A percentile compares a stretch with the other conserved stretches of the same genome.
These are phyloP conservation scores for Aeminium ludgeri DNA, from an alignment of 495 filamentous ascomycete genomes.

Conservation along the genomic window DNA sequence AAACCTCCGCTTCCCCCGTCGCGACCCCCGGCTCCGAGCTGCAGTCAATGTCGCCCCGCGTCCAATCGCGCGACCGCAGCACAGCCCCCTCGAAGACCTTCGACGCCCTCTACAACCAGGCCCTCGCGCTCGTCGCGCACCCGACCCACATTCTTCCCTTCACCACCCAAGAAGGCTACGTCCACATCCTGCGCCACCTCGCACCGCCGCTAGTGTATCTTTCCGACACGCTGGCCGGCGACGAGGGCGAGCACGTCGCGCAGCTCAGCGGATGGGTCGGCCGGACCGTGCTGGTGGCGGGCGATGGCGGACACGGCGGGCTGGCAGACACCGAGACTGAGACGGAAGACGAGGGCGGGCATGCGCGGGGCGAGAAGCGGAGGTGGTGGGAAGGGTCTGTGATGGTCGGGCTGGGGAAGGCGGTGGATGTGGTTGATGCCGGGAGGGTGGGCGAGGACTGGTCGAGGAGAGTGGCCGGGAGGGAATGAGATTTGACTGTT, in stretches of 20 bases:
- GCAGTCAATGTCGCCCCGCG: slow-evolving; percentile 30
- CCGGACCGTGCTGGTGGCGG: slow-evolving; percentile 70
- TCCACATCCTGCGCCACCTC: slow-evolving; percentile 71
- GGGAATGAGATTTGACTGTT: slow-evolving; percentile 14
- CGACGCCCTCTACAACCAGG: slow-evolving; percentile 60
- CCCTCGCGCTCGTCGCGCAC: slow-evolving; percentile 58
- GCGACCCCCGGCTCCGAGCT: slow-evolving; percentile 48
- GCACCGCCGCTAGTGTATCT: slow-evolving; percentile 71
- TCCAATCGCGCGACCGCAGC: slow-evolving; percentile 9
- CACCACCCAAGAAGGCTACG: slow-evolving; percentile 55
- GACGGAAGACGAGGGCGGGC: slow-evolving; percentile 63
- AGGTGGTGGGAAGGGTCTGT: slow-evolving; percentile 75
- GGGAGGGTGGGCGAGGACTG: slow-evolving; percentile 67
- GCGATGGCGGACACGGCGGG: slow-evolving; percentile 68
- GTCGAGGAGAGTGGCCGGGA: slow-evolving; percentile 51
- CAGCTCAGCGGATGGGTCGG: slow-evolving; percentile 51
- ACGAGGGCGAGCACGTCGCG: slow-evolving; percentile 18
- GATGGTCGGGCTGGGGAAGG: slow-evolving; percentile 67
- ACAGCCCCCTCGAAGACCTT: slow-evolving; percentile 31
- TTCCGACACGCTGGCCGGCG: slow-evolving; percentile 43
- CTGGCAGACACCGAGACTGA: slow-evolving; percentile 86
- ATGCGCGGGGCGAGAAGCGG: slow-evolving; percentile 33
- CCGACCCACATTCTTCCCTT: slow-evolving; percentile 78
- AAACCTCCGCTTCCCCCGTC: slow-evolving; percentile 53
- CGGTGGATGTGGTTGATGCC: slow-evolving; percentile 71